A percentile compares a stretch with the other conserved stretches of the same genome.
These are phyloP conservation scores for Myxozyma lipomycoides DNA, from an alignment of 805 yeast genomes.

Conservation along the genomic window DNA sequence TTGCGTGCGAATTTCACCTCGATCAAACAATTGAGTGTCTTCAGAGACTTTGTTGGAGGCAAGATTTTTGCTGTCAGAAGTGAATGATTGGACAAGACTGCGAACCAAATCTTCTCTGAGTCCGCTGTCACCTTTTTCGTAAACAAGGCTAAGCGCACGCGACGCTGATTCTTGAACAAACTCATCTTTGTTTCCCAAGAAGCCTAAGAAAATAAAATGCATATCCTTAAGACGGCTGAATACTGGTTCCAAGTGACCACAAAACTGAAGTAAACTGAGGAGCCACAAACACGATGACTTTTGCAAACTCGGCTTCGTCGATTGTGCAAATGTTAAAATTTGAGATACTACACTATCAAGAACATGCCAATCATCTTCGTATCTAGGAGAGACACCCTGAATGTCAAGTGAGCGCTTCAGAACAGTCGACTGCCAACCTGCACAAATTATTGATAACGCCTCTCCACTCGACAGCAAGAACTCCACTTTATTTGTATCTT, in stretches of 20 bases:
- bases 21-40: constrained; percentile 82
- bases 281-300: constrained; percentile 81
- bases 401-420: constrained; percentile 55
- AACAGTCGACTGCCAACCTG: constrained; percentile 69
- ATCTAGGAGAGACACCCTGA: constrained; percentile 24
- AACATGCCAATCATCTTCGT: constrained; percentile 25
- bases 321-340: constrained; percentile 51
- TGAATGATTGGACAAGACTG: constrained; percentile 69
- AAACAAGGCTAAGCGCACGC: constrained; percentile 76
- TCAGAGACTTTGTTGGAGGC: constrained; percentile 63
- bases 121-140: constrained; percentile 67
- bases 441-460: constrained; percentile 64
- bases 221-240: constrained; percentile 50
- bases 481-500: constrained; percentile 69
- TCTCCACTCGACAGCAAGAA: constrained; percentile 77
- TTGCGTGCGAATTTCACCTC: constrained; percentile 65
- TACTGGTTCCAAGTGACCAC: constrained; percentile 48
- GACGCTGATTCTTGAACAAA: constrained; percentile 89
- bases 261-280: constrained; percentile 70
- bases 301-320: constrained; percentile 69
- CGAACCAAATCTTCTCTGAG: constrained; percentile 70
- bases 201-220: constrained; percentile 71
- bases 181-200: constrained; percentile 77
- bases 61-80: constrained; percentile 48
- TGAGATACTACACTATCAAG: constrained; percentile 42